Evolutionary conservation across 2,329 filamentous ascomycete genomes (phyloP).

Genomic region (Lasiodiplodia hormozganensis): DNA sequence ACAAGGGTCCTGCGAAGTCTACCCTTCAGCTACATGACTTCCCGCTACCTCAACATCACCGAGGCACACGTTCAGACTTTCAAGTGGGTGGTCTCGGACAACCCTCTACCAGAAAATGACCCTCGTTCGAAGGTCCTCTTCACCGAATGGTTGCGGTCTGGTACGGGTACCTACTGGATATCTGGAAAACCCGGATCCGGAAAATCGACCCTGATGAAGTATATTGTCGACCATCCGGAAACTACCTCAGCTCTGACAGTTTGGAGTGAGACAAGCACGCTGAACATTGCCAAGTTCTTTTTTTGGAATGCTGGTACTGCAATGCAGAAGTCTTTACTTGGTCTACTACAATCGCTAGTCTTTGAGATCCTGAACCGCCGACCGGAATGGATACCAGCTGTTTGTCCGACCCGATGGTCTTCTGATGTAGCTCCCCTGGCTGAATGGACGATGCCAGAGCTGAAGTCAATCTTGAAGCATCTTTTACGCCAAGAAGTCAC

Average conservation of each 20-base stretch:
- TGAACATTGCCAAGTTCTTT: background rate
- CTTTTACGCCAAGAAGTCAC: background rate
- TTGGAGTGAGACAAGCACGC: background rate
- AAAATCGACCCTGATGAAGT: background rate
- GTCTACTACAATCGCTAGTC: background rate
- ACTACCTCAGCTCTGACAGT: background rate
- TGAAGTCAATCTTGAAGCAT: background rate
- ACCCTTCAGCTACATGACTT: background rate
- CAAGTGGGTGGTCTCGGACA: background rate
- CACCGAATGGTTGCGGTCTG: background rate
- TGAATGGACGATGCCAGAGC: background rate
- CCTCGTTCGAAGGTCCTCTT: background rate
- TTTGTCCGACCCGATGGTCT: background rate
- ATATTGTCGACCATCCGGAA: background rate
- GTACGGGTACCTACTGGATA: background rate
- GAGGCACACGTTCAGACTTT: background rate
- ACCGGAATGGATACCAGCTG: background rate
- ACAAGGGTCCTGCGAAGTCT: background rate
- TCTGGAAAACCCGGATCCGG: background rate
- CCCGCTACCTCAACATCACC: background rate
- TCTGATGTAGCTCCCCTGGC: background rate
- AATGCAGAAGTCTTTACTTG: background rate
- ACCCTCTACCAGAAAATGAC: background rate
- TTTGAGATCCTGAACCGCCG: background rate
- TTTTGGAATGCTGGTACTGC: background rate